Base-by-base conservation (phyloP, 305 asterid genomes). In the Stenogyne calaminthoides region DNA sequence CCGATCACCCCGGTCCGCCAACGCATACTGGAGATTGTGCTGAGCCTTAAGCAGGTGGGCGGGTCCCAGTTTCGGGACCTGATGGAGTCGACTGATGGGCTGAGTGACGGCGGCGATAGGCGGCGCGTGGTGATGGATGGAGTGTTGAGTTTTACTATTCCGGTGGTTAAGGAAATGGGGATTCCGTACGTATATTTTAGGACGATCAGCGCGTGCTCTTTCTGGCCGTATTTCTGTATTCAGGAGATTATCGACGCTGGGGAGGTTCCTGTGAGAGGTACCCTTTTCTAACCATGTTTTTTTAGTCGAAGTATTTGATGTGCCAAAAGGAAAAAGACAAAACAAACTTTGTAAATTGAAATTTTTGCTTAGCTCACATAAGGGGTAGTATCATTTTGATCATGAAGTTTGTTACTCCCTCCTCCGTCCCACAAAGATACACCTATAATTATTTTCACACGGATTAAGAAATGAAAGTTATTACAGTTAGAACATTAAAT, bases 171-270 rank as follows among this genome's bases (percentile, higher is more conserved):
- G 16, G 77, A 73, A 2, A 64, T 74, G 67, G 78, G 78, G 54
- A 74, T 74, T 11, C 52, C 60, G 29, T 51, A 74, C 7, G 12
- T 88, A 7, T 83, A 81, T 18, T 86, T 84, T 34, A 76, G 88
- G 20, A 88, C 94, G 4, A 44, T 75, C 10, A 80, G 86, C 20
- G 87, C 91, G 40, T 82, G 87, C 65, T 66, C 88, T 0, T 83
- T 88, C 40, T 84, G 89, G 91, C 61, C 86, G 2, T 80, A 76
- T 64, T 86, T 84, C 34, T 79, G 85, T 42, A 80, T 85, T 6
- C 83, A 81, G 27, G 80, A 81, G 5, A 59, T 77, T 6, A 72
- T 82, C 37, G 67, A 65, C 49, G 78, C 78, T 40, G 78, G 73
- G 15, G 72, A 73, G 52, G 18, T 73, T 12, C 77, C 77, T 73